Conservation (phyloP, 1,284 basidiomycete species). For the Earliella scabrosa region DNA sequence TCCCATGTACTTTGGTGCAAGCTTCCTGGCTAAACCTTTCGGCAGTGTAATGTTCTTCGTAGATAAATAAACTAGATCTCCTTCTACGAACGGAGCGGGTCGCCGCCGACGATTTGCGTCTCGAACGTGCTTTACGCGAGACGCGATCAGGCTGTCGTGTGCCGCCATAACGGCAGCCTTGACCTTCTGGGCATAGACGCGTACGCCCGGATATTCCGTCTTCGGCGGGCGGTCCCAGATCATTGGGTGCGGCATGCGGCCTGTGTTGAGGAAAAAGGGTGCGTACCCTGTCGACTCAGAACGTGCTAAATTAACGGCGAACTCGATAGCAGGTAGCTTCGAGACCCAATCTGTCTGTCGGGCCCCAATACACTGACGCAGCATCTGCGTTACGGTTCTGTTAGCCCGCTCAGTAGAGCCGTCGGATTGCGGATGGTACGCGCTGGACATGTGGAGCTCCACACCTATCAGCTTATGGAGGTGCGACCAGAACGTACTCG, state of each 20-base stretch:
- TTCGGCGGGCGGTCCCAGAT: neutral
- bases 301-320: slow-evolving; percentile 17
- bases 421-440: slow-evolving; percentile 50
- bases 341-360: slow-evolving; percentile 7
- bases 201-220: slow-evolving; percentile 13
- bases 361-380: slow-evolving; percentile 6
- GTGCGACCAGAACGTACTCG: slow-evolving; percentile 43
- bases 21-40: slow-evolving; percentile 18
- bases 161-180: slow-evolving; percentile 11
- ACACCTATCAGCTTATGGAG: slow-evolving; percentile 38
- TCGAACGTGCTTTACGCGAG: slow-evolving; percentile 15
- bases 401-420: slow-evolving; percentile 39
- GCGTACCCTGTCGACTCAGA: slow-evolving; percentile 37
- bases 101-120: slow-evolving; percentile 20
- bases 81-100: slow-evolving; percentile 5
- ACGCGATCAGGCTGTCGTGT: slow-evolving; percentile 26
- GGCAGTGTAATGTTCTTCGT: slow-evolving; percentile 29
- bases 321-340: slow-evolving; percentile 10
- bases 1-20: slow-evolving; percentile 17
- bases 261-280: slow-evolving; percentile 34
- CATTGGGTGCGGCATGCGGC: slow-evolving; percentile 12
- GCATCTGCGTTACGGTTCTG: slow-evolving; percentile 5
- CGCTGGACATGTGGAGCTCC: slow-evolving; percentile 42
- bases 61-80: slow-evolving; percentile 26
- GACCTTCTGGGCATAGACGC: slow-evolving; percentile 15